Conservation (phyloP, 2,329 filamentous ascomycete genomes). For the Aspergillus udagawae region DNA sequence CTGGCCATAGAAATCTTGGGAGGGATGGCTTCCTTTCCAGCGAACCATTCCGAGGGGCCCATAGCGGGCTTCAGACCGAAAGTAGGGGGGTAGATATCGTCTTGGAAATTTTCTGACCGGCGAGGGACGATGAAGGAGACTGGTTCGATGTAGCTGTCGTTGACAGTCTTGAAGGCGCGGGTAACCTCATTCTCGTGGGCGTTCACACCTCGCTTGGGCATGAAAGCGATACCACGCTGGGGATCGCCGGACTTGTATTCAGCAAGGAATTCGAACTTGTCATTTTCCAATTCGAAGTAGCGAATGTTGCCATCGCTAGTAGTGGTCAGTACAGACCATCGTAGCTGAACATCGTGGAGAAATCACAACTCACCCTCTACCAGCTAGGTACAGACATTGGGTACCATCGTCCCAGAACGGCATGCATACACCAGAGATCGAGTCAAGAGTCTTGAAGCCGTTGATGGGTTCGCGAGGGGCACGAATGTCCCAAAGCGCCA, state of each 20-base stretch:
- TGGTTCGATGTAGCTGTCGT: conserved; percentile 89
- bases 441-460: conserved; percentile 86
- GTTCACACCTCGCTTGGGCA: conserved; percentile 93
- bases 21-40: conserved; percentile 77
- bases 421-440: conserved; percentile 97
- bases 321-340: conserved; percentile 8
- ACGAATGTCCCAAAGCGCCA: conserved; percentile 92
- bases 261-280: conserved; percentile 96
- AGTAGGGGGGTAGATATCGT: conserved; percentile 91
- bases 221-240: conserved; percentile 88
- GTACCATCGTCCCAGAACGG: conserved; percentile 99
- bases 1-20: conserved; percentile 92
- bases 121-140: conserved; percentile 96
- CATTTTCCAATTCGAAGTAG: conserved; percentile 97
- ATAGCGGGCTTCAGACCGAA: conserved; percentile 75
- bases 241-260: conserved; percentile 97
- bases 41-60: conserved; percentile 76
- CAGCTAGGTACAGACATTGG: conserved; percentile 90
- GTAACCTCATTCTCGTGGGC: conserved; percentile 96
- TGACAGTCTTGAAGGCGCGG: conserved; percentile 95
- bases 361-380: conserved; percentile 71
- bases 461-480: conserved; percentile 75
- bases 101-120: conserved; percentile 90
- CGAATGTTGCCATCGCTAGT: conserved; percentile 93
- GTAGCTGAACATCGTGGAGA: background rate